phyloP scores from a whole-genome alignment of 169 alveolate species.

The Plasmodium knowlesi region DNA sequence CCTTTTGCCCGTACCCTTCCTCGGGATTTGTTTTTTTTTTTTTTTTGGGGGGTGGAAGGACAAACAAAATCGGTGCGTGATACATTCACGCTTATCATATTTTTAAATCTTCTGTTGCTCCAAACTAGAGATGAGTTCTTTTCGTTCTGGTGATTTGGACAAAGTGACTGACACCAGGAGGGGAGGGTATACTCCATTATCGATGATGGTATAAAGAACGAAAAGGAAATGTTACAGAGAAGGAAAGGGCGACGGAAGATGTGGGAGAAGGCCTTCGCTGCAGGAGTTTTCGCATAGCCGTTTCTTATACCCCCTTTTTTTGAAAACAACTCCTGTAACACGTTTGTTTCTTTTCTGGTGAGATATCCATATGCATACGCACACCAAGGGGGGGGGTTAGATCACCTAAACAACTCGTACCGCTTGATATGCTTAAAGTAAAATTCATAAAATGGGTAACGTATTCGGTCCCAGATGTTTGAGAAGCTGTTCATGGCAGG shows the following conservation, averaged over 20 bases:
- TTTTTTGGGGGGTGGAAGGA: no score
- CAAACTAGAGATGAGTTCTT: background rate
- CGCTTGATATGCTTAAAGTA: slow-evolving; percentile 56
- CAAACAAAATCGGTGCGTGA: background rate
- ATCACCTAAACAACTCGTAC: slow-evolving; percentile 18
- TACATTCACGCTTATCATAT: background rate
- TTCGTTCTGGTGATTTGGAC: background rate
- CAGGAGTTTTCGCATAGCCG: background rate
- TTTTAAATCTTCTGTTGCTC: background rate
- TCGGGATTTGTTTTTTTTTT: background rate
- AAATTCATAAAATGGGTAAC: slow-evolving; percentile 69
- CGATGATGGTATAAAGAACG: background rate
- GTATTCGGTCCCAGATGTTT: slow-evolving; percentile 79
- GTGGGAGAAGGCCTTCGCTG: background rate
- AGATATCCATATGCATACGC: background rate
- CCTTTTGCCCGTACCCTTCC: background rate
- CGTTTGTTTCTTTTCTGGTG: background rate
- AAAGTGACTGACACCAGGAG: no score
- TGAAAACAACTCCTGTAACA: background rate
- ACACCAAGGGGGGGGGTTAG: background rate
- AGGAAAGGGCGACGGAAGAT: background rate
- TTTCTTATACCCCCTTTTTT: background rate
- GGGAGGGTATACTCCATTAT: background rate
- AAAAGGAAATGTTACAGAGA: no score
- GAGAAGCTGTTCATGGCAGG: slow-evolving; percentile 85